Base-by-base conservation (phyloP, 805 yeast species). In the Wickerhamomyces kurtzmanii region DNA sequence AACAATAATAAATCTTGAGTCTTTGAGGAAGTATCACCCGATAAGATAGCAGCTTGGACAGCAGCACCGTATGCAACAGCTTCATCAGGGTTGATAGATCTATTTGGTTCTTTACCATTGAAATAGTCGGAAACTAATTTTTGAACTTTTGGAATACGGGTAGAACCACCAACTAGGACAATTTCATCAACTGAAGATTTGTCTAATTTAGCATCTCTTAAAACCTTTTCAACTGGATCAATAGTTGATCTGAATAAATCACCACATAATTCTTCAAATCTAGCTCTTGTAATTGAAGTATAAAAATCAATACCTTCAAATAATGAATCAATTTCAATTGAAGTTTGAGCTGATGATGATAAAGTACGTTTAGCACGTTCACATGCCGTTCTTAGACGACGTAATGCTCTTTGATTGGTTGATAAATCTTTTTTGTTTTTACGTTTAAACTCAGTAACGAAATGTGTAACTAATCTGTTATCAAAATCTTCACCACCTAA, bases 61-160 rank as follows among this genome's bases (percentile, higher is more conserved):
- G 96, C 96, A 47, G 96, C 96, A 79, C 96, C 96, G 68, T 86
- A 86, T 53, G 96, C 96, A 62, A 86, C 96, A 53, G 96, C 96
- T 69, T 86, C 96, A 71, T 86, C 96, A 47, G 96, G 96, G 75
- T 86, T 86, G 63, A 86, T 86, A 30, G 95, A 83, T 68, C 77
- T 82, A 72, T 84, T 84, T 64, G 94, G 94, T 67, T 86, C 94
- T 70, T 86, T 87, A 58, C 96, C 96, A 62, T 86, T 83, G 75
- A 87, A 86, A 78, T 78, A 86, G 64, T 87, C 96, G 43, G 94
- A 80, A 29, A 86, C 94, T 52, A 87, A 72, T 66, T 85, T 86
- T 70, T 86, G 96, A 45, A 87, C 78, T 69, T 83, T 86, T 68
- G 96, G 96, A 66, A 86, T 86, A 79, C 96, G 86, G 45, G 96